A percentile compares a stretch with the other conserved stretches of the same genome.
These are phyloP conservation scores for Phialophora chinensis DNA, from an alignment of 2,329 filamentous ascomycete genomes.

Conservation along the genomic window DNA sequence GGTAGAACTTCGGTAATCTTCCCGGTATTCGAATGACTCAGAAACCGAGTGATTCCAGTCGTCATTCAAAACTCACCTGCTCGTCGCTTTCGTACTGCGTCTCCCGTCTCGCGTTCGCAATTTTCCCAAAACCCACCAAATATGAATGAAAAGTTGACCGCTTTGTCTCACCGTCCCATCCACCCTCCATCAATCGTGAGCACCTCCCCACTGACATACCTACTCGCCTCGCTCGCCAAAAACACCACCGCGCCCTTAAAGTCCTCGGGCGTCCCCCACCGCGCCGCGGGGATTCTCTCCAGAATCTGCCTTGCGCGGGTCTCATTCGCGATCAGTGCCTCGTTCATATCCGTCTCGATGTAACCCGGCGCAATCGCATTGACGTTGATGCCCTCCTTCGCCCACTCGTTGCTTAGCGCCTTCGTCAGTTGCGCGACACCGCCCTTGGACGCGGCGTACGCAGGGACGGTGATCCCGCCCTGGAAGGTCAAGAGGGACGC, in stretches of 20 bases:
- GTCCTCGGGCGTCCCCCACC: slow-evolving; percentile 73
- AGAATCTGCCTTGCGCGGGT: slow-evolving; percentile 75
- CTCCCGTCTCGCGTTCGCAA: background rate
- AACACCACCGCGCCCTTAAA: slow-evolving; percentile 59
- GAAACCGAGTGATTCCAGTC: background rate
- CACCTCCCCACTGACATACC: slow-evolving; percentile 57
- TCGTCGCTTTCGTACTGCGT: background rate
- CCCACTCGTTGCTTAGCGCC: slow-evolving; percentile 86
- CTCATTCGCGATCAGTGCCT: slow-evolving; percentile 75
- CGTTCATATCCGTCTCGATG: slow-evolving; percentile 94
- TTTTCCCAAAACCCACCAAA: too few relatives aligned
- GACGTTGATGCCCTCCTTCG: slow-evolving; percentile 75
- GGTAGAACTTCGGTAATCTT: background rate
- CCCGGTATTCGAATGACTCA: background rate
- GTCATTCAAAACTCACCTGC: background rate
- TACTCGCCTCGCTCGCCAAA: slow-evolving; percentile 53
- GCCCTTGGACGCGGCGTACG: slow-evolving; percentile 85
- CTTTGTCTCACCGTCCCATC: slow-evolving; percentile 35
- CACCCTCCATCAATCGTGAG: slow-evolving; percentile 47
- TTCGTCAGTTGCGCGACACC: slow-evolving; percentile 85
- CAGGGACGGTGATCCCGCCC: slow-evolving; percentile 85
- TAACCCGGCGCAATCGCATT: slow-evolving; percentile 92
- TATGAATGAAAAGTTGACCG: background rate
- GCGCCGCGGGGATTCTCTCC: slow-evolving; percentile 78
- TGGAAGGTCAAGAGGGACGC: slow-evolving; percentile 82